These are phyloP conservation scores for Neofusicoccum sp. DNA, from an alignment of 2,329 filamentous ascomycete species.

Conservation along the genomic window DNA sequence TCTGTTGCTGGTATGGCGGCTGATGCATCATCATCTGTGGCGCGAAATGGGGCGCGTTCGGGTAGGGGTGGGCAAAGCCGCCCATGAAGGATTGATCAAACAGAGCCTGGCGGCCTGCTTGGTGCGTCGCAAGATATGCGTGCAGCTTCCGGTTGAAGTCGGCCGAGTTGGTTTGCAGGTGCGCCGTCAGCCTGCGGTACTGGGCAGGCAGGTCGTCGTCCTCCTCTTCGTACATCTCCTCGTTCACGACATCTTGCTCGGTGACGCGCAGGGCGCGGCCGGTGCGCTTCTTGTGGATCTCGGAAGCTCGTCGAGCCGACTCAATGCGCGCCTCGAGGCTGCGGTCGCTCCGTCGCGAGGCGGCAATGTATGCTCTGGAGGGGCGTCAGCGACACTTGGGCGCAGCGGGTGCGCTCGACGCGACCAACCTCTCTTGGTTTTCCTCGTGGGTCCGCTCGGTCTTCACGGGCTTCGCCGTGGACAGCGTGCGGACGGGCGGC, in stretches of 20 bases:
- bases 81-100: slow-evolving; percentile 11
- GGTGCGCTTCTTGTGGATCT: slow-evolving; percentile 85
- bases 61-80: slow-evolving; percentile 33
- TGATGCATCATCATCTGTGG: slow-evolving; percentile 40
- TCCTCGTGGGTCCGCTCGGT: slow-evolving; percentile 78
- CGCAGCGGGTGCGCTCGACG: background rate
- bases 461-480: slow-evolving; percentile 52
- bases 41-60: slow-evolving; percentile 43
- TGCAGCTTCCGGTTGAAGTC: slow-evolving; percentile 66
- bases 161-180: slow-evolving; percentile 62
- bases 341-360: slow-evolving; percentile 82
- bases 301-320: slow-evolving; percentile 84
- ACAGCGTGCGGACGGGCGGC: slow-evolving; percentile 40
- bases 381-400: slow-evolving; percentile 23
- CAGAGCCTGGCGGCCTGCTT: slow-evolving; percentile 46
- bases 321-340: slow-evolving; percentile 86
- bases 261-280: slow-evolving; percentile 81
- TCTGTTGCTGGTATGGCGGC: slow-evolving; percentile 34
- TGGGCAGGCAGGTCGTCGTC: slow-evolving; percentile 76
- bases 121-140: slow-evolving; percentile 59
- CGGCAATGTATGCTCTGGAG: slow-evolving; percentile 82
- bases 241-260: slow-evolving; percentile 82
- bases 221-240: slow-evolving; percentile 96
- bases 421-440: slow-evolving; percentile 68
- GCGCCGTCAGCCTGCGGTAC: slow-evolving; percentile 64